These are phyloP conservation scores for Medicago ruthenica DNA, from an alignment of 306 rosid species.

Conservation along the genomic window DNA sequence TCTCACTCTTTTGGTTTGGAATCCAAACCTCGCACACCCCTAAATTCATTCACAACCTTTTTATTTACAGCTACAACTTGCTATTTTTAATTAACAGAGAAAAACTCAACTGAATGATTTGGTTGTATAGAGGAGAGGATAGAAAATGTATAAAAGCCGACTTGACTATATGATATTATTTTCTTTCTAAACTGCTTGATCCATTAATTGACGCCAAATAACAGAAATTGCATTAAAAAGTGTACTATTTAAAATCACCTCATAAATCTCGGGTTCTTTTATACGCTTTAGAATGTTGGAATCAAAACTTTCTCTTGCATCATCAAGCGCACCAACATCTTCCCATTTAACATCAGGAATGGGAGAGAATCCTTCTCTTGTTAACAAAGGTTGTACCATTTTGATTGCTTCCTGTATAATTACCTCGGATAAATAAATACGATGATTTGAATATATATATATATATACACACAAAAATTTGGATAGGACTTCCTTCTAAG, in stretches of 20 bases:
- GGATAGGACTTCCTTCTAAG: too few species aligned
- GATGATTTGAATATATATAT: background rate
- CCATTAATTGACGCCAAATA: background rate
- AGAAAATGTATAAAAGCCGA: background rate
- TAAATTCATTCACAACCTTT: background rate
- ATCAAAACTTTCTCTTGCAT: background rate
- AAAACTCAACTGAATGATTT: conserved; percentile 1
- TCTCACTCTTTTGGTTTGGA: background rate
- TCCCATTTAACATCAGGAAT: conserved; percentile 88
- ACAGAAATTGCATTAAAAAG: background rate
- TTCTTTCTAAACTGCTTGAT: background rate
- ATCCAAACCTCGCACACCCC: background rate
- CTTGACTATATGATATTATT: background rate
- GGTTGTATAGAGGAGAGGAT: background rate
- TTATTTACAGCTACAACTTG: background rate
- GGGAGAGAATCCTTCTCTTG: conserved; percentile 85
- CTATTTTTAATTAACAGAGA: background rate
- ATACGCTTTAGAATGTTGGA: background rate
- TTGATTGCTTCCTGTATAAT: conserved; percentile 71
- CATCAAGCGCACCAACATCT: conserved; percentile 68
- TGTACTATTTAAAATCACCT: background rate
- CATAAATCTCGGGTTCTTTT: background rate
- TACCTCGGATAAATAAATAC: conserved; percentile 3
- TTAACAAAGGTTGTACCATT: conserved; percentile 78
- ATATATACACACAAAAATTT: too few species aligned